Base-by-base conservation (phyloP, 805 yeast genomes). In the Kodamaea jinghongensis region DNA sequence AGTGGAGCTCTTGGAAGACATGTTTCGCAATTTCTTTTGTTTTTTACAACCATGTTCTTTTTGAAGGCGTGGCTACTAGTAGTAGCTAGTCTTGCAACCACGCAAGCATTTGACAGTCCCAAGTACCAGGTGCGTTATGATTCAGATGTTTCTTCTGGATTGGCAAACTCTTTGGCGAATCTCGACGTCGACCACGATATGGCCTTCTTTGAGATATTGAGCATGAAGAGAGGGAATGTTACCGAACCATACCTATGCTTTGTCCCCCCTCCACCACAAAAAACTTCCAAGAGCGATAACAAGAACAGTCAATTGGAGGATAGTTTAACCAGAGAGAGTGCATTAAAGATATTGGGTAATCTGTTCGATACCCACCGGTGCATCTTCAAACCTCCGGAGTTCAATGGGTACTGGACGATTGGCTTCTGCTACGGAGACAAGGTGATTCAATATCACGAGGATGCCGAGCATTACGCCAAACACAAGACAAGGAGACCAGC, bases 361-460 rank as follows among this genome's bases (percentile, higher is more conserved):
- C 39, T 56, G 10, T 57, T 63, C 40, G 38, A 50, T 11, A 45
- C 47, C 7, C 28, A 49, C 3, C 31, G 37, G 5, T 63, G 70
- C 41, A 41, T 54, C 2, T 58, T 51, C 42, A 50, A 56, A 50
- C 25, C 56, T 53, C 4, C 34, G 52, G 12, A 51, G 52, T 28
- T 63, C 66, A n/a, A n/a, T 27, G 73, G 70, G n/a, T 79, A 75
- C 52, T 79, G 83, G 81, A 70, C 73, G 9, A 76, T 72, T 46
- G 71, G 67, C 3, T 70, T 68, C 38, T 77, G 83, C 50, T 68
- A 62, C 43, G 76, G 74, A 4, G 70, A 66, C 42, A 64, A 67
- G 32, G 53, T 79, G 28, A 59, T 67, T 10, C 85, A 79, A 51
- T 75, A 67, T 52, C 81, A 75, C 46, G 63, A 63, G 31, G 57